Percentiles rank a stretch among this genome's conserved stretches.
phyloP scores from a whole-genome alignment of 1,284 basidiomycete species.

The Fistulina hepatica region DNA sequence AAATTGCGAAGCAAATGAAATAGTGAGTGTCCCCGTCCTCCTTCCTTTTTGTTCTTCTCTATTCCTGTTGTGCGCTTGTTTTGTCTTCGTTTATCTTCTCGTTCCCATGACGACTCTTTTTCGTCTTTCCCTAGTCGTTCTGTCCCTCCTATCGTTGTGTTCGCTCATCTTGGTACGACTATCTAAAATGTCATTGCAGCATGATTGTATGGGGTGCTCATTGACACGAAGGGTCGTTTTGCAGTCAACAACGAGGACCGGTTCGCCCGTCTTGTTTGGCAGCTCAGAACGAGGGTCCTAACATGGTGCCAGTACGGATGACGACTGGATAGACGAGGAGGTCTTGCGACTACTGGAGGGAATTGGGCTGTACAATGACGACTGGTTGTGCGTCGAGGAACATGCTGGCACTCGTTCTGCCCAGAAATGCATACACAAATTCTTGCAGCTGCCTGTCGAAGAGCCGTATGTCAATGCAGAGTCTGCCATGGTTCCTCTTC shows the following conservation, averaged over 20 bases:
- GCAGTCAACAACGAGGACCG: too few species aligned
- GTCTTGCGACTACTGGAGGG: conserved; percentile 83
- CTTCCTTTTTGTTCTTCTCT: conserved; percentile 1
- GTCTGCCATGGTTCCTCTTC: conserved; percentile 68
- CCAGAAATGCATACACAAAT: conserved; percentile 93
- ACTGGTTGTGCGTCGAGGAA: conserved; percentile 87
- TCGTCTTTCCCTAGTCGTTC: too few species aligned
- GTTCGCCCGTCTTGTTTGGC: too few species aligned
- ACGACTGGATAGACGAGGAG: conserved; percentile 89
- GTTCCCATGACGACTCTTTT: too few species aligned
- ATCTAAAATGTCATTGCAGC: conserved; percentile 29
- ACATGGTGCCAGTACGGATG: conserved; percentile 35
- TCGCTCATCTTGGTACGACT: too few species aligned
- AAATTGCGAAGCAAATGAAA: conserved; percentile 89
- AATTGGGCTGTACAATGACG: conserved; percentile 96
- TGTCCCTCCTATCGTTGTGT: too few species aligned
- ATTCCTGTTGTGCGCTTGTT: too few species aligned
- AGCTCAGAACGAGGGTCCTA: too few species aligned
- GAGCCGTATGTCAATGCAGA: conserved; percentile 77
- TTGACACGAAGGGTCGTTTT: too few species aligned
- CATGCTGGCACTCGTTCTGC: conserved; percentile 87
- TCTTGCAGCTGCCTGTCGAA: conserved; percentile 94
- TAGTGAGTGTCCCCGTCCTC: conserved; percentile 42
- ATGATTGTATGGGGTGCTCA: conserved; percentile 90
- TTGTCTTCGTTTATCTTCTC: too few species aligned